Conservation (phyloP, 163 green algal genomes). For the Picocystis sp. region DNA sequence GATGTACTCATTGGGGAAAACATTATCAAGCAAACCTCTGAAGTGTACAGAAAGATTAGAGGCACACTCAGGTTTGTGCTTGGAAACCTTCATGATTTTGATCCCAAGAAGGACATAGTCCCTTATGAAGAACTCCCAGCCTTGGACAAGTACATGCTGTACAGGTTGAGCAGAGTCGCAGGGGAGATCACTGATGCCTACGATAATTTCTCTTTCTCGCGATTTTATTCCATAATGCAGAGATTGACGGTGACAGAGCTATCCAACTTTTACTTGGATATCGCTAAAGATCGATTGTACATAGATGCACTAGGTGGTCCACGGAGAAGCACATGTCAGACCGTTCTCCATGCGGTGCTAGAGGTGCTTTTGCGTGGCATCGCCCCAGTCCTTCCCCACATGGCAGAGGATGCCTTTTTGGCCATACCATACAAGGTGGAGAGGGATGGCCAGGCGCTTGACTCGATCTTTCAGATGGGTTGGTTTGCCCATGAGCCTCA, state of each 20-base stretch:
- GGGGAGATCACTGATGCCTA: slow-evolving; percentile 60
- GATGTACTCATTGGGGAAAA: slow-evolving; percentile 75
- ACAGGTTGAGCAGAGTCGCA: slow-evolving; percentile 35
- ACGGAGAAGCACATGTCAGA: slow-evolving; percentile 70
- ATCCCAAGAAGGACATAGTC: slow-evolving; percentile 48
- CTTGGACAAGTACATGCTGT: slow-evolving; percentile 64
- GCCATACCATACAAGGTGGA: slow-evolving; percentile 20
- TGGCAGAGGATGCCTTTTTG: slow-evolving; percentile 92
- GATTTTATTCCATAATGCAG: slow-evolving; percentile 37
- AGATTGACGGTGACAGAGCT: slow-evolving; percentile 67
- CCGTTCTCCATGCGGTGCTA: slow-evolving; percentile 55
- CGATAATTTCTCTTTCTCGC: slow-evolving; percentile 40
- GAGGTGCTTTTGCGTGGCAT: slow-evolving; percentile 48
- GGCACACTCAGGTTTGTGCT: slow-evolving; percentile 91
- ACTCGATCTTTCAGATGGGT: slow-evolving; percentile 2
- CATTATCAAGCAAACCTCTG: slow-evolving; percentile 55
- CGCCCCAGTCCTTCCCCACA: slow-evolving; percentile 78
- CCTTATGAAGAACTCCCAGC: slow-evolving; percentile 38
- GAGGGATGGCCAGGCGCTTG: neutral
- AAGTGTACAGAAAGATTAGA: slow-evolving; percentile 55
- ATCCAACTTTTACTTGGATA: slow-evolving; percentile 93
- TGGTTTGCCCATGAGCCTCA: neutral
- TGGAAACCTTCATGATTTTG: slow-evolving; percentile 83
- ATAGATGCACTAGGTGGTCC: slow-evolving; percentile 30
- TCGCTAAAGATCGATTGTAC: slow-evolving; percentile 88